Conservation (phyloP, 129 eudicot species). For the Apium graveolens region DNA sequence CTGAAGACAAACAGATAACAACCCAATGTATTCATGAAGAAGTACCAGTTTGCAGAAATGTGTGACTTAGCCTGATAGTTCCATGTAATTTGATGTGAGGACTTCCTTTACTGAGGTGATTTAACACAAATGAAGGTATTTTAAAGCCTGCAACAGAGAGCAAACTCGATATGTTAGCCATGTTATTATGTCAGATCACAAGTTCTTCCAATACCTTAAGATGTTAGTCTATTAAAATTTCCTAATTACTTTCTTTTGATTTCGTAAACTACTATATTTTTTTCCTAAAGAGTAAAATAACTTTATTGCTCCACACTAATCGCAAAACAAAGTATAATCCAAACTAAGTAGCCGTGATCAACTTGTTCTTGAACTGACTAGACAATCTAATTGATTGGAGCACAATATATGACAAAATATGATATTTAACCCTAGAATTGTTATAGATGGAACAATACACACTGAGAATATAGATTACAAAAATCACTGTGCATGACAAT, state of each 20-base stretch:
- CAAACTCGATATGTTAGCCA: neutral
- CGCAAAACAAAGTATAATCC: neutral
- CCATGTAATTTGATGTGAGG: neutral
- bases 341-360: neutral
- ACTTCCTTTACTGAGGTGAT: neutral
- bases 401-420: neutral
- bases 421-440: neutral
- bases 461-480: neutral
- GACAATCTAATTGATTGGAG: neutral
- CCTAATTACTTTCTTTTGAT: neutral
- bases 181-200: neutral
- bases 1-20: neutral
- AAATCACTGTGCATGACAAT: neutral
- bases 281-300: neutral
- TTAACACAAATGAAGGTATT: neutral
- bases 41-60: neutral
- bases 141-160: conserved; percentile 4
- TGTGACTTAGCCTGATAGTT: neutral
- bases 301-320: neutral
- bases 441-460: neutral
- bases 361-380: neutral
- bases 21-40: neutral
- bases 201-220: neutral
- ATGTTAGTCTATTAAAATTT: neutral
- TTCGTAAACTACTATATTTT: neutral